Conservation (phyloP, 495 filamentous ascomycete genomes). For the Neurospora sp. region DNA sequence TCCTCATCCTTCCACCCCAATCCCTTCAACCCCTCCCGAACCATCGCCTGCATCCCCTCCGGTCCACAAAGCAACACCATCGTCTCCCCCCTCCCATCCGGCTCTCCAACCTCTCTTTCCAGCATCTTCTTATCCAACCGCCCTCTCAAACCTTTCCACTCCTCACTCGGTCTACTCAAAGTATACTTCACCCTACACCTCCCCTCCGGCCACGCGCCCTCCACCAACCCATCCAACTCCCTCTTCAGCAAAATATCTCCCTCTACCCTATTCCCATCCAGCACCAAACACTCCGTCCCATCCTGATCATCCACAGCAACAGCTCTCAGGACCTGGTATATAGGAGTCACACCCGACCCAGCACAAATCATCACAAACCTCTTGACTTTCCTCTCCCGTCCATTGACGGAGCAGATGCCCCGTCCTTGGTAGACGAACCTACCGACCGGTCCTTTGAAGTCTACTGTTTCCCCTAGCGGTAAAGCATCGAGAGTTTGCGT, state of each 20-base stretch:
- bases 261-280: slow-evolving; percentile 70
- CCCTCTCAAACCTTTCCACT: slow-evolving; percentile 64
- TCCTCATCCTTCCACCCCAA: slow-evolving; percentile 75
- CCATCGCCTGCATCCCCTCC: slow-evolving; percentile 62
- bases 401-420: slow-evolving; percentile 55
- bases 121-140: slow-evolving; percentile 57
- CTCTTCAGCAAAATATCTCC: slow-evolving; percentile 76
- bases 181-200: slow-evolving; percentile 63
- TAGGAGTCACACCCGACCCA: slow-evolving; percentile 83
- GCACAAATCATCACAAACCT: slow-evolving; percentile 85
- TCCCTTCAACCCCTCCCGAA: slow-evolving; percentile 48
- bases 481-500: slow-evolving; percentile 69
- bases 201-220: slow-evolving; percentile 37
- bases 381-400: slow-evolving; percentile 46
- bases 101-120: slow-evolving; percentile 44
- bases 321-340: slow-evolving; percentile 79
- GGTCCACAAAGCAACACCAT: slow-evolving; percentile 84
- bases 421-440: slow-evolving; percentile 72
- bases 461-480: slow-evolving; percentile 57
- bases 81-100: slow-evolving; percentile 32
- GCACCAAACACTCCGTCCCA: slow-evolving; percentile 49
- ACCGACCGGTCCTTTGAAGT: slow-evolving; percentile 88
- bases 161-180: slow-evolving; percentile 51
- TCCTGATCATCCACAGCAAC: slow-evolving; percentile 42
- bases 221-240: slow-evolving; percentile 60